phyloP scores from a whole-genome alignment of 2,329 filamentous ascomycete genomes.

The Colletotrichum lindemuthianum region DNA sequence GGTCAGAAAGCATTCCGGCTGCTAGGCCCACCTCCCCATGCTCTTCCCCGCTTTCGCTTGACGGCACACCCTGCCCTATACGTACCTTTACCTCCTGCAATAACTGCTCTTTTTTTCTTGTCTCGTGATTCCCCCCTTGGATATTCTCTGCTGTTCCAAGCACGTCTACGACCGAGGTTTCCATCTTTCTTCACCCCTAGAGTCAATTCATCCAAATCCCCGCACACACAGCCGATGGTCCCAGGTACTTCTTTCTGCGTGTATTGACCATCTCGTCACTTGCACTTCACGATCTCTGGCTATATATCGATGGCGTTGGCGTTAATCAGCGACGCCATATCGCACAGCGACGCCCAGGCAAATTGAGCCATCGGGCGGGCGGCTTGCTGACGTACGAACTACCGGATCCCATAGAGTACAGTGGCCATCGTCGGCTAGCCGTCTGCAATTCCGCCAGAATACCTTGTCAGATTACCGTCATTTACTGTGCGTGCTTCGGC shows the following conservation, averaged over 20 bases:
- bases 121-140: slow-evolving; percentile 29
- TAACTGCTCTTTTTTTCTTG: slow-evolving; percentile 26
- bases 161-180: slow-evolving; percentile 27
- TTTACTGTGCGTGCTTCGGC: not conserved
- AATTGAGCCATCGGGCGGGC: not conserved
- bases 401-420: not conserved
- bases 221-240: not conserved
- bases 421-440: not conserved
- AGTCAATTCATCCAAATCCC: slow-evolving; percentile 15
- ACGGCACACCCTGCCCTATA: slow-evolving; percentile 21
- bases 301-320: slow-evolving; percentile 26
- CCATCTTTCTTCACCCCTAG: slow-evolving; percentile 18
- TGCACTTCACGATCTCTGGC: slow-evolving; percentile 12
- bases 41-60: slow-evolving; percentile 31
- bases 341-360: slow-evolving; percentile 6
- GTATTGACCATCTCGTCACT: slow-evolving; percentile 8
- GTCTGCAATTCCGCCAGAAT: slow-evolving; percentile 15
- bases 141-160: slow-evolving; percentile 31
- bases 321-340: slow-evolving; percentile 16
- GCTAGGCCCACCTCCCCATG: slow-evolving; percentile 23
- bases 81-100: slow-evolving; percentile 27
- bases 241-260: no score
- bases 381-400: slow-evolving; percentile 10
- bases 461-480: slow-evolving; percentile 6
- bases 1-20: not conserved